Percentiles rank a stretch among this genome's conserved stretches.
Conservation (phyloP, 306 rosid genomes). For the Bauhinia variegata region DNA sequence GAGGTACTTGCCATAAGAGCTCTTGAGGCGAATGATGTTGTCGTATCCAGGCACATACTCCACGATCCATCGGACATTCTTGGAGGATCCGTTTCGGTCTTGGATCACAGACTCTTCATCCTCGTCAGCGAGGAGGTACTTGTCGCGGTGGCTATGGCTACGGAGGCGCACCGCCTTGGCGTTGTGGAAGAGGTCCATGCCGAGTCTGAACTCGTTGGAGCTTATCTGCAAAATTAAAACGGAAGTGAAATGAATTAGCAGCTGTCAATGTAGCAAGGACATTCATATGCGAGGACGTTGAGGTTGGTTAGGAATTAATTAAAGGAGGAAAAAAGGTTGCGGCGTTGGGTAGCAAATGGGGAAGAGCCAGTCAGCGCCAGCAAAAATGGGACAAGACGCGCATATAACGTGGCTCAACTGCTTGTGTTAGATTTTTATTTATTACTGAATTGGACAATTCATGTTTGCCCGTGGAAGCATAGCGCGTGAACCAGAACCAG, state of each 20-base stretch:
- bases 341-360: neutral
- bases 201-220: slow-evolving; percentile 49
- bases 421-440: too few relatives aligned
- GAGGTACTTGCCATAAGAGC: slow-evolving; percentile 79
- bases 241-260: neutral
- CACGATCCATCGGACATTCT: slow-evolving; percentile 63
- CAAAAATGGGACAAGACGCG: slow-evolving; percentile 23
- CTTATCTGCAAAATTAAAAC: slow-evolving; percentile 42
- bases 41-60: slow-evolving; percentile 60
- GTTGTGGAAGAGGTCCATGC: slow-evolving; percentile 69
- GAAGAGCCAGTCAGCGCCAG: slow-evolving; percentile 17
- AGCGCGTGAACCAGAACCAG: too few relatives aligned
- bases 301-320: too few relatives aligned
- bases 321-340: too few relatives aligned
- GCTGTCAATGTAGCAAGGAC: neutral
- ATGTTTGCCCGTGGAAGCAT: neutral
- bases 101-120: slow-evolving; percentile 88
- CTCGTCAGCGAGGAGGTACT: slow-evolving; percentile 78
- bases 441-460: too few relatives aligned
- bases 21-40: slow-evolving; percentile 72
- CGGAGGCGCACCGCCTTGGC: slow-evolving; percentile 88
- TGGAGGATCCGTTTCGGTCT: slow-evolving; percentile 69
- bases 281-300: neutral
- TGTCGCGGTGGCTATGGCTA: slow-evolving; percentile 74
- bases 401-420: too few relatives aligned